Evolutionary conservation across 2,329 filamentous ascomycete species (phyloP), one percentile per base, ranked within the genome.

Genomic region (Penicillium sp.): DNA sequence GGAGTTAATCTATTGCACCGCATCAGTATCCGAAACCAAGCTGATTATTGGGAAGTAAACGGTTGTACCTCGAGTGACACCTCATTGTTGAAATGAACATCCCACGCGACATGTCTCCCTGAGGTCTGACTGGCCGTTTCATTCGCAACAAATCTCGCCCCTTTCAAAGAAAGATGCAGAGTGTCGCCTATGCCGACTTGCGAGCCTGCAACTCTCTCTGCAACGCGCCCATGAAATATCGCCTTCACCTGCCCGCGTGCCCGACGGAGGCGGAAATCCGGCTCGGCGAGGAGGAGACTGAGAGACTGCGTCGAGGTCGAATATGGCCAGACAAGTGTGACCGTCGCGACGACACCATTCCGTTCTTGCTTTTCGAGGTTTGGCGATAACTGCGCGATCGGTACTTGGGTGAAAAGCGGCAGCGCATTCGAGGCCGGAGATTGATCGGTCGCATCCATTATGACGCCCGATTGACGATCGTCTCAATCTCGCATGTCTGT

Each of bases 311-410:
- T 83, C 16, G 86, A 79, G 14, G 83, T 84, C 48, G 85, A 95
- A 64, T 86, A 95, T 0, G 90, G 90, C 89, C 90, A 96, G 41
- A 86, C 80, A 23, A 96, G 78, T 6, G 87, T 90, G 14, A 95
- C 78, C 11, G 84, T 72, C 26, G 85, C 88, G 41, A 77, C 74
- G 20, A 95, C 53, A 18, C 59, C 62, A 32, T 53, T 52, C 15
- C 53, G 38, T 11, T 50, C 33, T n/a, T 47, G 30, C 17, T 50
- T 15, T 11, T 61, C 52, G 30, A 61, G 42, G 7, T 45, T 46
- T 5, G 69, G 68, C 10, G 61, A 61, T 13, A 72, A 56, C 41
- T 64, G 51, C 29, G 67, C 61, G 37, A 72, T 68, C 14, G 66
- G 58, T 35, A 64, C 52, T 12, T 50, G 43, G 30, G 41, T 55